These are phyloP conservation scores for Ramalina intermedia DNA, from an alignment of 495 filamentous ascomycete species.

Conservation along the genomic window DNA sequence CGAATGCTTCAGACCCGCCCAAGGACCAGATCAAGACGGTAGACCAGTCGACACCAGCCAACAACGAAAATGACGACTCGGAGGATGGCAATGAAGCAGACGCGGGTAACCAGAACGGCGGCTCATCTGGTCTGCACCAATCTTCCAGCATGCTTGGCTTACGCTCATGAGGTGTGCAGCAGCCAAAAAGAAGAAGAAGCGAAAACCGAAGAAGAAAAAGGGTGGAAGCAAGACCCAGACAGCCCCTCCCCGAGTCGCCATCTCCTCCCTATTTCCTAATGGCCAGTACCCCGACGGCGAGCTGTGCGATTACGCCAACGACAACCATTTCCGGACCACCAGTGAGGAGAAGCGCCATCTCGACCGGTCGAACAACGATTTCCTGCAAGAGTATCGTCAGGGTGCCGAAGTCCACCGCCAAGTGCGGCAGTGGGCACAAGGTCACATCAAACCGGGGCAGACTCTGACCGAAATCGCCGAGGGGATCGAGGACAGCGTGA, in stretches of 20 bases:
- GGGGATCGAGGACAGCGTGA: constrained; percentile 46
- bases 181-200: constrained; percentile 34
- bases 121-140: neutral
- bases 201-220: constrained; percentile 31
- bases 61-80: constrained; percentile 41
- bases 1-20: too few species aligned
- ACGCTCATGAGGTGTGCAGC: constrained; percentile 11
- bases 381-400: constrained; percentile 44
- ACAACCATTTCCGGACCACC: constrained; percentile 43
- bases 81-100: constrained; percentile 44
- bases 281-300: constrained; percentile 39
- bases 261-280: constrained; percentile 36
- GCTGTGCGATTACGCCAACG: constrained; percentile 32
- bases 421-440: constrained; percentile 43
- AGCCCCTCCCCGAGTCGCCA: constrained; percentile 38
- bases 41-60: too few species aligned
- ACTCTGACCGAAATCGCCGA: constrained; percentile 44
- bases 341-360: constrained; percentile 43
- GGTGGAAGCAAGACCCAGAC: constrained; percentile 28
- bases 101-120: constrained; percentile 18
- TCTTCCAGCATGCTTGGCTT: neutral
- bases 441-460: constrained; percentile 40
- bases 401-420: constrained; percentile 48
- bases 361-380: constrained; percentile 38
- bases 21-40: too few species aligned